These are phyloP conservation scores for Eutrema japonicum DNA, from an alignment of 345 rosid species.

Conservation along the genomic window DNA sequence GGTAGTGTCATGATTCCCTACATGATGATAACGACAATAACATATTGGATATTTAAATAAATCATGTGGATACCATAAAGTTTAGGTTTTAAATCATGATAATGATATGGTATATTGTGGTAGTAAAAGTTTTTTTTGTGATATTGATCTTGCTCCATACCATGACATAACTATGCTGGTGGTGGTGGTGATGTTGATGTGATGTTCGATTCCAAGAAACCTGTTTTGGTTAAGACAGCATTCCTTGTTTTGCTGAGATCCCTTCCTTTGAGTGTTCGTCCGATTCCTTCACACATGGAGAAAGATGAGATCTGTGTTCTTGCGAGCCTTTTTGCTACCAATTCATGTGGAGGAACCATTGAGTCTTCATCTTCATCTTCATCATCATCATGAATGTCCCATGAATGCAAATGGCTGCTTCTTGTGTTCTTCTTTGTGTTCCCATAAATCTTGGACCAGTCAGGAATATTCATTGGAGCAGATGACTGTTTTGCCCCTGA, in stretches of 20 bases:
- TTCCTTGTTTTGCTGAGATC: slow-evolving; percentile 81
- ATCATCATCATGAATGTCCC: slow-evolving; percentile 40
- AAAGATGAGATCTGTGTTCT: slow-evolving; percentile 56
- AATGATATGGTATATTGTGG: slow-evolving; percentile 26
- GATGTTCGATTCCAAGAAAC: slow-evolving; percentile 61
- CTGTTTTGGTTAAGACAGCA: slow-evolving; percentile 68
- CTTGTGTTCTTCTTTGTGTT: slow-evolving; percentile 34
- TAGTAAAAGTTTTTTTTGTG: slow-evolving; percentile 3
- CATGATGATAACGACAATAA: slow-evolving; percentile 46
- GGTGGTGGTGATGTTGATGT: slow-evolving; percentile 37
- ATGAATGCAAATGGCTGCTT: slow-evolving; percentile 40
- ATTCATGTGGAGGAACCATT: slow-evolving; percentile 84
- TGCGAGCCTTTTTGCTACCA: slow-evolving; percentile 66
- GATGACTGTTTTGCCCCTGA: slow-evolving; percentile 55
- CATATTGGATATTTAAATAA: slow-evolving; percentile 37
- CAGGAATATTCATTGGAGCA: slow-evolving; percentile 81
- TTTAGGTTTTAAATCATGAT: slow-evolving; percentile 28
- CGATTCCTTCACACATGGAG: slow-evolving; percentile 85
- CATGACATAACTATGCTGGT: slow-evolving; percentile 36
- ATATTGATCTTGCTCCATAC: slow-evolving; percentile 28
- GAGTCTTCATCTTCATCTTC: slow-evolving; percentile 54
- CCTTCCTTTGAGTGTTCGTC: slow-evolving; percentile 89
- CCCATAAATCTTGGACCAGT: slow-evolving; percentile 89
- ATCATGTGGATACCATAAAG: slow-evolving; percentile 40
- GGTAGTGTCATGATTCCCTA: slow-evolving; percentile 43